Evolutionary conservation across 805 yeast genomes (phyloP), one percentile per base, ranked within the genome.

Genomic region (Clavispora carvajalis): DNA sequence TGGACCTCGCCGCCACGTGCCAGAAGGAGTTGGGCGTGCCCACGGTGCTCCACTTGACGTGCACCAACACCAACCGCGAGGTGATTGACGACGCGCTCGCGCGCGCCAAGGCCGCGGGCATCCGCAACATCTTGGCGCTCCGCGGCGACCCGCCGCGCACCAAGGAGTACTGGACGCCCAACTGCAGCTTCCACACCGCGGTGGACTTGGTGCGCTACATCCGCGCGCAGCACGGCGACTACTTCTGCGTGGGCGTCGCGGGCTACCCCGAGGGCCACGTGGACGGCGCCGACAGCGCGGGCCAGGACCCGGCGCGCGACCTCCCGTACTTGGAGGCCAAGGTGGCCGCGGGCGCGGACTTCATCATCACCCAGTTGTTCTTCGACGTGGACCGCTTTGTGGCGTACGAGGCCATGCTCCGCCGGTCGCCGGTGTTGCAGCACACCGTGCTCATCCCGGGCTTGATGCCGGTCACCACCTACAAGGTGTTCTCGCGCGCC

Each of bases 181-280:
- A 67, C 40, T 67, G 74, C 40, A 83, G 77, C 39, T 90, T 89
- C 63, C 67, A 71, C 47, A 73, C 81, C 57, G 98, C 99, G 1
- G 83, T 78, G 1, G 99, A 93, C 59, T 74, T 93, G 45, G 95
- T 93, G 9, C 74, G 67, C 49, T 90, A 91, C 59, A 90, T 93
- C 50, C 79, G 76, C 50, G 49, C 70, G 39, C 60, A 77, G 36
- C 71, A 90, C 57, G 93, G 87, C 3, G 85, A 85, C 56, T 83
- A 80, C 52, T 91, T 91, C 64, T 85, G 96, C 57, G 71, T 91
- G 40, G 99, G 99, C 45, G 99, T 91, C 12, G 99, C 99, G 2
- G 97, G 95, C 1, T 91, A 91, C 60, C 96, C 99, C 7, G 99
- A 91, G 59, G 99, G 99, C 15, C 97, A 91, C 63, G 89, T 87